These are phyloP conservation scores for Pseudogymnoascus sp. DNA, from an alignment of 2,329 filamentous ascomycete genomes.

Conservation along the genomic window DNA sequence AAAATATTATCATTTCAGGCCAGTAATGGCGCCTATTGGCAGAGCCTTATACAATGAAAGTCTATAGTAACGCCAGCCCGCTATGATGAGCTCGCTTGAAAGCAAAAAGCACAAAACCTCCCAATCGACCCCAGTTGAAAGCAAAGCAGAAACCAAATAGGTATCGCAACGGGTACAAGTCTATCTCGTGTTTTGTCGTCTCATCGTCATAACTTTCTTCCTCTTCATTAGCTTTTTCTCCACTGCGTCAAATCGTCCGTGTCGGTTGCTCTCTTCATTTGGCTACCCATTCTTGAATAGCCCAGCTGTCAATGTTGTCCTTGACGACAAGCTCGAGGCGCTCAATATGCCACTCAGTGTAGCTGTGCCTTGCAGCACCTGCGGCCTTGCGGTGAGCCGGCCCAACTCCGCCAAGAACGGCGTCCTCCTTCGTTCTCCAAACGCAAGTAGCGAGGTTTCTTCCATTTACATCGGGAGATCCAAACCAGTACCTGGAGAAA, in stretches of 20 bases:
- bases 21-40: not conserved
- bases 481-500: constrained; percentile 71
- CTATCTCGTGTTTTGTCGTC: constrained; percentile 3
- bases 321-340: constrained; percentile 60
- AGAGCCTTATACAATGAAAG: not conserved
- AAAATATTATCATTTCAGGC: not conserved
- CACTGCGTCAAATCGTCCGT: not conserved
- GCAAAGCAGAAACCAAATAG: constrained; percentile 3
- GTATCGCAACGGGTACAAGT: not conserved
- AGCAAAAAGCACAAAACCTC: constrained; percentile 2
- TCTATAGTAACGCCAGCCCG: not conserved
- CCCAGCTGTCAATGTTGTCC: constrained; percentile 56
- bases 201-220: not conserved
- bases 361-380: constrained; percentile 54
- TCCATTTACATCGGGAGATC: constrained; percentile 57
- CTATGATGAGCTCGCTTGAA: constrained; percentile 4
- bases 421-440: constrained; percentile 53
- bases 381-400: constrained; percentile 56
- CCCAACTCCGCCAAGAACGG: constrained; percentile 48
- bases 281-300: constrained; percentile 48
- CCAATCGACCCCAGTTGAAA: not conserved
- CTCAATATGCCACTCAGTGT: constrained; percentile 61
- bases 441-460: constrained; percentile 76
- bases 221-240: not conserved
- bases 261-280: not conserved